Conservation (phyloP, 2,329 filamentous ascomycete genomes). For the Phoma herbarum region DNA sequence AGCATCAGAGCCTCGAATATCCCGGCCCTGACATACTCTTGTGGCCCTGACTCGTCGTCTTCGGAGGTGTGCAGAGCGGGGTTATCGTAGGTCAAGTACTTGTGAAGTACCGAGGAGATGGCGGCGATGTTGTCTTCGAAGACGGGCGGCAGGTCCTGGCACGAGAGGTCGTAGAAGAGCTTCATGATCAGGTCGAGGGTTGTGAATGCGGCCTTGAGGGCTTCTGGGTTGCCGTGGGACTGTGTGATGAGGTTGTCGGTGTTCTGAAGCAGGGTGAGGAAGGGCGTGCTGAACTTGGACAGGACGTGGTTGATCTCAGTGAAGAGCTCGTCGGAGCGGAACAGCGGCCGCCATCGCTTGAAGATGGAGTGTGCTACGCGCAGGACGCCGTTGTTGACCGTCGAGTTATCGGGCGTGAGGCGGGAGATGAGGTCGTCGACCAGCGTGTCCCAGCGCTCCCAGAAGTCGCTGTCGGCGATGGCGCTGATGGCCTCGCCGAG, state of each 20-base stretch:
- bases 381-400: conserved; percentile 90
- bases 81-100: conserved; percentile 92
- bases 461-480: conserved; percentile 98
- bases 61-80: conserved; percentile 83
- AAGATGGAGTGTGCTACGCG: conserved; percentile 99
- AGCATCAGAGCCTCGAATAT: conserved; percentile 92
- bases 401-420: conserved; percentile 80
- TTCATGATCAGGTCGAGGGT: conserved; percentile 89
- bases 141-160: conserved; percentile 91
- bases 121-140: conserved; percentile 87
- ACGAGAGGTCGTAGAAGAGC: conserved; percentile 96
- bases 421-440: conserved; percentile 91
- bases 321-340: conserved; percentile 90
- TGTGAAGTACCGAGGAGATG: conserved; percentile 83
- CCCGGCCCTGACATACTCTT: conserved; percentile 89
- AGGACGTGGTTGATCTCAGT: conserved; percentile 97
- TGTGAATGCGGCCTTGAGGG: conserved; percentile 79
- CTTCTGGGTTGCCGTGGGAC: conserved; percentile 77
- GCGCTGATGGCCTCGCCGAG: conserved; percentile 96
- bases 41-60: conserved; percentile 83
- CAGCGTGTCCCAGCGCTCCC: conserved; percentile 93
- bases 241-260: conserved; percentile 75
- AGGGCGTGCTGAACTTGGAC: conserved; percentile 81
- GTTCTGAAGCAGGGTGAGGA: conserved; percentile 78
- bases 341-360: conserved; percentile 92